phyloP scores from a whole-genome alignment of 305 asterid species.

The Fraxinus platypoda region DNA sequence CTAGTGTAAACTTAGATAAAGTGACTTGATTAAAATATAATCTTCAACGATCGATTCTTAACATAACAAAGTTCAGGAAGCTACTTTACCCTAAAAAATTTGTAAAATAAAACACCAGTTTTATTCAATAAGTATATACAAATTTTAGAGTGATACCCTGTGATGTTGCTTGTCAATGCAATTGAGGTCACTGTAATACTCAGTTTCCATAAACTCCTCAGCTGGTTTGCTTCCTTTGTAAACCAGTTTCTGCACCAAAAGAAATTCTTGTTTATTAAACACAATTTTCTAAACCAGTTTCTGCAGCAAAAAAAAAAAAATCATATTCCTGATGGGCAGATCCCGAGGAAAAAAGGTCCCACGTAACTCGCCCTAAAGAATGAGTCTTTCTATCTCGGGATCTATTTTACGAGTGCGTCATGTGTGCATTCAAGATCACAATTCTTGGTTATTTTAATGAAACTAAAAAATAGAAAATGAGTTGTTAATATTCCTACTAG shows the following conservation, averaged over 20 bases:
- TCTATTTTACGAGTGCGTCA: not conserved
- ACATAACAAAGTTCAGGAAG: not conserved
- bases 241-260: constrained; percentile 56
- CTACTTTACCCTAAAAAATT: not conserved
- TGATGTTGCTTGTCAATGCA: constrained; percentile 77
- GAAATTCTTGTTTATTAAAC: not conserved
- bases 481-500: too few species aligned
- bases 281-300: not conserved
- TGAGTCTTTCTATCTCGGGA: not conserved
- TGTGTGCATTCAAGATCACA: too few species aligned
- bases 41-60: not conserved
- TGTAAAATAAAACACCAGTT: not conserved
- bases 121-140: not conserved
- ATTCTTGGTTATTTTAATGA: not conserved
- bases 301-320: not conserved
- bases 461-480: not conserved
- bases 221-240: constrained; percentile 38
- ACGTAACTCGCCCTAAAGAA: not conserved
- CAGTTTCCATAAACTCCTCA: constrained; percentile 81
- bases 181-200: constrained; percentile 78
- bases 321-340: too few species aligned
- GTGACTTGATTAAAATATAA: not conserved
- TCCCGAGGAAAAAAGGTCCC: too few species aligned
- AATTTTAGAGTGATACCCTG: constrained; percentile 38
- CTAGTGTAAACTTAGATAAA: not conserved